These are phyloP conservation scores for Solanum etuberosum DNA, from an alignment of 257 asterid genomes.

Conservation along the genomic window DNA sequence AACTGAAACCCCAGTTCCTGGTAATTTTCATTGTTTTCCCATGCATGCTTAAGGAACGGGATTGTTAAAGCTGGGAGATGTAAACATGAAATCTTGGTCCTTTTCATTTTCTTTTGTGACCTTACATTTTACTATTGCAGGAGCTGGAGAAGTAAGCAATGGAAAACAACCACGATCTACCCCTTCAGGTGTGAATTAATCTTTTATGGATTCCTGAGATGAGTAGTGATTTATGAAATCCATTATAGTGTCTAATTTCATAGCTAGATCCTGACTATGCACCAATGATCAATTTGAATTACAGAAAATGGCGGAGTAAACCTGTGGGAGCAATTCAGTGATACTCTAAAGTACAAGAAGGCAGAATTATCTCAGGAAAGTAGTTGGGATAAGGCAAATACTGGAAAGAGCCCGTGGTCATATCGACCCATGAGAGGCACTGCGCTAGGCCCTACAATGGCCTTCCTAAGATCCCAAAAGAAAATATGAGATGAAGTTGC, in stretches of 20 bases:
- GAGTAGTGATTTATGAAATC: background rate
- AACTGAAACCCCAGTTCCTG: constrained; percentile 4
- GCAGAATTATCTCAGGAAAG: constrained; percentile 35
- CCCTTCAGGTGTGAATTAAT: background rate
- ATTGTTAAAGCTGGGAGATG: background rate
- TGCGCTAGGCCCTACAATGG: constrained; percentile 68
- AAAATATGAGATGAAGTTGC: constrained; percentile 15
- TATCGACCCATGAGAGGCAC: constrained; percentile 51
- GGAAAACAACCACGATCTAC: background rate
- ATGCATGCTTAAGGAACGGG: background rate
- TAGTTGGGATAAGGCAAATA: constrained; percentile 24
- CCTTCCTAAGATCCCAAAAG: constrained; percentile 51
- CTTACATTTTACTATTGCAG: background rate
- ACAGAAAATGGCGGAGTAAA: constrained; percentile 30
- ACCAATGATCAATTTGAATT: background rate
- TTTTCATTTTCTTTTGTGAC: background rate
- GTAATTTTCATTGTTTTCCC: background rate
- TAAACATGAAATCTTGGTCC: background rate
- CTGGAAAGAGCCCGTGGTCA: constrained; percentile 43
- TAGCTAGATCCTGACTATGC: background rate
- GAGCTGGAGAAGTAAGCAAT: background rate
- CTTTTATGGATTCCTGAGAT: background rate
- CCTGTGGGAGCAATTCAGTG: constrained; percentile 67
- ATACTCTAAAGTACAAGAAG: constrained; percentile 50
- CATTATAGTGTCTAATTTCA: background rate